These are phyloP conservation scores for Furcasterigmium furcatum DNA, from an alignment of 2,329 filamentous ascomycete species.

Conservation along the genomic window DNA sequence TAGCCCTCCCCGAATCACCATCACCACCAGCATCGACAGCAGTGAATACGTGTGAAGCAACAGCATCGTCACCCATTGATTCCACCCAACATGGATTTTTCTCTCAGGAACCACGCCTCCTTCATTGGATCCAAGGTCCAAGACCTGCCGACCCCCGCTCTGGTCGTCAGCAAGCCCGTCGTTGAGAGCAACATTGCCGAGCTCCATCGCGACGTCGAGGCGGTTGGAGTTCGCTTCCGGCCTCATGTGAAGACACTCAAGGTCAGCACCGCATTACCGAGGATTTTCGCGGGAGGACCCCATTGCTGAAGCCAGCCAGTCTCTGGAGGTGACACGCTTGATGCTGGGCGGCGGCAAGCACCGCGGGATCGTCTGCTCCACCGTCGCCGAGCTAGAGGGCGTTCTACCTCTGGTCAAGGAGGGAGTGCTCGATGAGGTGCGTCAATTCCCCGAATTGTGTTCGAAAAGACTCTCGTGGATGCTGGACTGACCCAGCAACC, in stretches of 20 bases:
- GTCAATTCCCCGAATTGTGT: not conserved
- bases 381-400: conserved; percentile 34
- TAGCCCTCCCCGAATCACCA: too few species aligned
- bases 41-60: too few species aligned
- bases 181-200: conserved; percentile 31
- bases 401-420: conserved; percentile 32
- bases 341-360: conserved; percentile 35
- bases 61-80: too few species aligned
- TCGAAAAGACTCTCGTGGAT: not conserved
- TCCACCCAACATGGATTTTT: conserved; percentile 27
- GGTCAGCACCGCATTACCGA: conserved; percentile 15
- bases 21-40: too few species aligned
- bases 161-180: conserved; percentile 32
- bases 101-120: conserved; percentile 23
- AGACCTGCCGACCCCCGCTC: conserved; percentile 32
- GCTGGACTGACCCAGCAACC: too few species aligned
- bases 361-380: conserved; percentile 34
- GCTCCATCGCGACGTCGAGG: conserved; percentile 33
- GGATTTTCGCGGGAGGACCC: too few species aligned
- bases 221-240: conserved; percentile 30
- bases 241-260: conserved; percentile 44
- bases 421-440: conserved; percentile 34
- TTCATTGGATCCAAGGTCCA: conserved; percentile 29
- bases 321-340: conserved; percentile 30
- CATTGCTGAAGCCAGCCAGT: conserved; percentile 16